Percentiles rank a stretch among this genome's conserved stretches.
Evolutionary conservation across 306 rosid species (phyloP).

Genomic region (Trichosanthes cucumerina): DNA sequence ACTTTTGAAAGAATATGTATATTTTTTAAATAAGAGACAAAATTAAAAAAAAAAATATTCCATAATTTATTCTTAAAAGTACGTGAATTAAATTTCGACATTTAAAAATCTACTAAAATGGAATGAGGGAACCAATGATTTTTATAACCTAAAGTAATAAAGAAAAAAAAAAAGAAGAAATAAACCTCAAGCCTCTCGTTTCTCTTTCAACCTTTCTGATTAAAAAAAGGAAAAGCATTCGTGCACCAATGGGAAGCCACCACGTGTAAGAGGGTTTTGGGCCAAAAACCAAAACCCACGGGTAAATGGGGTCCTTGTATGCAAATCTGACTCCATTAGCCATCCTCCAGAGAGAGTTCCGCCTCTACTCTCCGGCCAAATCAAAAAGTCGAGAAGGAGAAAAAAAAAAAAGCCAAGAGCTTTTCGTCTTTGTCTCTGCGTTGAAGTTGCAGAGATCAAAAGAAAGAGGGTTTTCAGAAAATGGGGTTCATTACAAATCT

Average conservation of each 20-base stretch:
- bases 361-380: neutral
- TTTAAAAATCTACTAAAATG: no score
- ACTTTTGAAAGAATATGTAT: no score
- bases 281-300: neutral
- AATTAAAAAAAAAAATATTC: no score
- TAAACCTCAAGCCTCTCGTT: neutral
- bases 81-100: no score
- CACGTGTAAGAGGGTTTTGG: neutral
- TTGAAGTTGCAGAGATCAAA: neutral
- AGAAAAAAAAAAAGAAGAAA: neutral
- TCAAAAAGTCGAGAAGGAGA: neutral
- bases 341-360: neutral
- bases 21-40: no score
- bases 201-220: neutral
- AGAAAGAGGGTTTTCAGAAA: neutral
- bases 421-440: neutral
- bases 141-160: neutral
- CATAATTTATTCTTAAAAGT: no score
- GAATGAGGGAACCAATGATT: no score
- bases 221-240: neutral
- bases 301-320: neutral
- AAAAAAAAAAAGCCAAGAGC: neutral
- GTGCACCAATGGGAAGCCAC: neutral
- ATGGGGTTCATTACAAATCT: slow-evolving; percentile 32
- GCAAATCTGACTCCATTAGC: neutral